Evolutionary conservation across 352 stramenopile genomes (phyloP).

Genomic region (Plasmopara muralis): DNA sequence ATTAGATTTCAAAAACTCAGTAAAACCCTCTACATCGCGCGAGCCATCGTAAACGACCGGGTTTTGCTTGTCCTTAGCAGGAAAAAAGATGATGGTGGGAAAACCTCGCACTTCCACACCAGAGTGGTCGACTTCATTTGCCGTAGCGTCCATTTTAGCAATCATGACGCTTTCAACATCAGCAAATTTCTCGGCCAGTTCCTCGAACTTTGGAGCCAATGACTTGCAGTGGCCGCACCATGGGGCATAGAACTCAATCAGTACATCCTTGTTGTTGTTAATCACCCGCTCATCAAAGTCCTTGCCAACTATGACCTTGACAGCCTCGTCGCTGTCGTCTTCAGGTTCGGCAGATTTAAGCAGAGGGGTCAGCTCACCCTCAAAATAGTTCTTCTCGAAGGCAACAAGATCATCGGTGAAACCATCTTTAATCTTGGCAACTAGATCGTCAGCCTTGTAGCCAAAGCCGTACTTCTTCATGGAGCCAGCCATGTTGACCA

Average conservation of each 20-base stretch:
- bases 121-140: slow-evolving; percentile 92
- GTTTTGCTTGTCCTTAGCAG: slow-evolving; percentile 83
- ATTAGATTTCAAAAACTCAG: slow-evolving; percentile 86
- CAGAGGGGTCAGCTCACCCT: slow-evolving; percentile 76
- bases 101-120: slow-evolving; percentile 89
- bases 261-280: slow-evolving; percentile 82
- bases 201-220: slow-evolving; percentile 88
- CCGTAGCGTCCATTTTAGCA: slow-evolving; percentile 93
- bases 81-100: slow-evolving; percentile 94
- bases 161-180: slow-evolving; percentile 90
- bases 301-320: slow-evolving; percentile 92
- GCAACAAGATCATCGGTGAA: slow-evolving; percentile 46
- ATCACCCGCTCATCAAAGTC: slow-evolving; percentile 87
- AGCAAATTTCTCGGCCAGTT: slow-evolving; percentile 83
- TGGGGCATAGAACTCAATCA: slow-evolving; percentile 90
- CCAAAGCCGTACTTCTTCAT: slow-evolving; percentile 92
- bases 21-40: slow-evolving; percentile 77
- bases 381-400: slow-evolving; percentile 83
- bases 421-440: slow-evolving; percentile 51
- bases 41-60: slow-evolving; percentile 81
- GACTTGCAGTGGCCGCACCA: slow-evolving; percentile 91
- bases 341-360: slow-evolving; percentile 91
- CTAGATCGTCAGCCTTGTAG: slow-evolving; percentile 66
- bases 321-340: slow-evolving; percentile 82
- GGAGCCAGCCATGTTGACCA: slow-evolving; percentile 87